Evolutionary conservation across 148 eudicot genomes (phyloP), one percentile per base, ranked within the genome.

Genomic region (Dianthus caryophyllus): DNA sequence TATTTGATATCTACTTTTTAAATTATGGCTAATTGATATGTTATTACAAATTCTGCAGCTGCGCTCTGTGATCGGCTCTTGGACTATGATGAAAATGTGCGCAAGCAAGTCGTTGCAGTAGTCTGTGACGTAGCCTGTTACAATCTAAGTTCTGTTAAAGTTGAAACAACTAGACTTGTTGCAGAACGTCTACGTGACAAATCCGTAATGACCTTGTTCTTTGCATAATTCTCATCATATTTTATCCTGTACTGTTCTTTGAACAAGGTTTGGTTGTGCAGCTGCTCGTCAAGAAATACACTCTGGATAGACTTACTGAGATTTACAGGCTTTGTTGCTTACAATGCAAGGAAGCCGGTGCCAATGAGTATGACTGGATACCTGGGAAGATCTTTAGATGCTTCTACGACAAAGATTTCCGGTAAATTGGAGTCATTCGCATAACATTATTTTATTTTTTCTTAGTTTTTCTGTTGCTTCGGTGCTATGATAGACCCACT

Each of bases 41-140:
- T 53, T 59, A 13, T 63, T 39, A 49, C 51, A 59, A 64, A 71
- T 71, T 70, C 72, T 80, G 69, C 75, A 94, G 99, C 84, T 82
- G 83, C 96, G 20, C 86, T 94, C 6, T 73, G 86, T 71, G 97
- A 94, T 71, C 92, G 97, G 77, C 85, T 94, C 76, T 74, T 94
- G 88, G 99, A 94, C 79, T 85, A 88, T 69, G 99, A 94, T 75
- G 97, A 94, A 77, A 90, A 78, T 81, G 86, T 90, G 54, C 93
- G 97, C 49, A 91, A 84, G 78, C 90, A 84, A 90, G 99, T 88
- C 75, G 97, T 94, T 69, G 82, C 83, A 64, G 97, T 88, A 16
- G 82, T 88, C 31, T 88, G 90, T 76, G 99, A 94, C 72, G 93
- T 86, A 56, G 97, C 90, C 53, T 86, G 89, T 60, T 72, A 74